phyloP scores from a whole-genome alignment of 495 filamentous ascomycete genomes.

The Aspergillus incahuasiensis region DNA sequence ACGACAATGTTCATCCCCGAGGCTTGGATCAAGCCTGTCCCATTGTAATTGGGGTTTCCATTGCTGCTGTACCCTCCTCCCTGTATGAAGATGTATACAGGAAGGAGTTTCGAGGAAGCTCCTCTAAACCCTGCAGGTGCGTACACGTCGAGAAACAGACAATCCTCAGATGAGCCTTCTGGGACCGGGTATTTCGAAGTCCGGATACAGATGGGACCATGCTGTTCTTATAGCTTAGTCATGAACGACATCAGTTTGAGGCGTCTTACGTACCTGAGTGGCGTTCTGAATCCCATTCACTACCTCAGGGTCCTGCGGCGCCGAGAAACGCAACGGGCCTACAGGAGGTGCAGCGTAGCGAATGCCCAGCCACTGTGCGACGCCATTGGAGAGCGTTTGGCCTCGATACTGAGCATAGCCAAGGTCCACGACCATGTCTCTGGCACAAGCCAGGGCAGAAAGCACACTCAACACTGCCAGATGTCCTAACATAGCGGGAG shows the following conservation, averaged over 20 bases:
- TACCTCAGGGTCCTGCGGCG: slow-evolving; percentile 50
- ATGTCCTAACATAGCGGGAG: neutral
- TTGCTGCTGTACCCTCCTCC: slow-evolving; percentile 68
- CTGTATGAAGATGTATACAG: slow-evolving; percentile 71
- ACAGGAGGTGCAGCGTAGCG: slow-evolving; percentile 59
- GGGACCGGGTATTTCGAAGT: slow-evolving; percentile 35
- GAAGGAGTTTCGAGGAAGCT: slow-evolving; percentile 44
- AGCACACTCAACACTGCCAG: slow-evolving; percentile 20
- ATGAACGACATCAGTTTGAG: neutral
- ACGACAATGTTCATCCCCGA: slow-evolving; percentile 59
- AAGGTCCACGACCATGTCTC: slow-evolving; percentile 33
- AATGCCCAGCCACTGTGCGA: slow-evolving; percentile 62
- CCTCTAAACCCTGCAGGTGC: slow-evolving; percentile 46
- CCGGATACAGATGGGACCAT: slow-evolving; percentile 50
- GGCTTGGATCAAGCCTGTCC: slow-evolving; percentile 53
- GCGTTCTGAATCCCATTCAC: slow-evolving; percentile 40
- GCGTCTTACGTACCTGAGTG: slow-evolving; percentile 25
- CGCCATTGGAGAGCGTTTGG: slow-evolving; percentile 33
- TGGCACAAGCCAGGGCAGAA: slow-evolving; percentile 17
- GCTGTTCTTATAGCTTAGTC: slow-evolving; percentile 20
- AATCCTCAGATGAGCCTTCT: slow-evolving; percentile 57
- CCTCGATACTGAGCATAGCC: slow-evolving; percentile 43
- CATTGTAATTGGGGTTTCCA: slow-evolving; percentile 65
- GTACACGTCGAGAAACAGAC: slow-evolving; percentile 71
- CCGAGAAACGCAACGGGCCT: slow-evolving; percentile 54